Percentiles rank a stretch among this genome's conserved stretches.
Evolutionary conservation across 1,284 basidiomycete species (phyloP).

Genomic region (Mixia osmundae): DNA sequence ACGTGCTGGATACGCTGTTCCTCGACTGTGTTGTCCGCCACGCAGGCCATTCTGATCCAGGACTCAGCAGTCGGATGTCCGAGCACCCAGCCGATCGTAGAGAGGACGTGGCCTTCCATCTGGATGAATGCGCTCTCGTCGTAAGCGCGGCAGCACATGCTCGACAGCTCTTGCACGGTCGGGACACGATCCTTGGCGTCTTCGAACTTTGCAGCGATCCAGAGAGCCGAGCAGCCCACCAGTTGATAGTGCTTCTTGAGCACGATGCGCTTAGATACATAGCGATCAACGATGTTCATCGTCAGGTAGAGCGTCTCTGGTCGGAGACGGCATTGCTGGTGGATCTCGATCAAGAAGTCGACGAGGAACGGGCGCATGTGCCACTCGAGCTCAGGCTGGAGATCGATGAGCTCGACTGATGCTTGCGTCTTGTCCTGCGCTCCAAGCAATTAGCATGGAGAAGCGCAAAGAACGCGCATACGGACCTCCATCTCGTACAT

Average conservation of each 20-base stretch:
- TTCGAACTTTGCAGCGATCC: conserved; percentile 97
- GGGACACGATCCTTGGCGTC: conserved; percentile 97
- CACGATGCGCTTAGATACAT: conserved; percentile 91
- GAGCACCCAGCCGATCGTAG: conserved; percentile 84
- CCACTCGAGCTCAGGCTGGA: conserved; percentile 49
- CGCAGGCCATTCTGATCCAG: conserved; percentile 50
- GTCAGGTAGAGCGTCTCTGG: conserved; percentile 96
- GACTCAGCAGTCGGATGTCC: conserved; percentile 97
- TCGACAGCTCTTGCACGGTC: conserved; percentile 71
- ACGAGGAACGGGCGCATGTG: conserved; percentile 94
- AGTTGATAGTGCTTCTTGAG: conserved; percentile 99
- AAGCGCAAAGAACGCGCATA: conserved; percentile 9
- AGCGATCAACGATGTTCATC: conserved; percentile 96
- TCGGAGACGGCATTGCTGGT: conserved; percentile 84
- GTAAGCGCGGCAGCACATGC: conserved; percentile 36
- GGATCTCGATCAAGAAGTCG: conserved; percentile 96
- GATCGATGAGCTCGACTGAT: conserved; percentile 82
- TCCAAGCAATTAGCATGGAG: neutral
- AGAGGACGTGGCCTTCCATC: conserved; percentile 68
- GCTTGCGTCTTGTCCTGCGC: conserved; percentile 37
- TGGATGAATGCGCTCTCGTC: conserved; percentile 20
- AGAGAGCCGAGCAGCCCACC: conserved; percentile 83
- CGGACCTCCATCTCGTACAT: conserved; percentile 97
- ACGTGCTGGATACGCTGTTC: conserved; percentile 76
- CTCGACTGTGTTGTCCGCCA: conserved; percentile 33